Evolutionary conservation across 2,329 filamentous ascomycete species (phyloP).

Genomic region (Colletotrichum paranaense): DNA sequence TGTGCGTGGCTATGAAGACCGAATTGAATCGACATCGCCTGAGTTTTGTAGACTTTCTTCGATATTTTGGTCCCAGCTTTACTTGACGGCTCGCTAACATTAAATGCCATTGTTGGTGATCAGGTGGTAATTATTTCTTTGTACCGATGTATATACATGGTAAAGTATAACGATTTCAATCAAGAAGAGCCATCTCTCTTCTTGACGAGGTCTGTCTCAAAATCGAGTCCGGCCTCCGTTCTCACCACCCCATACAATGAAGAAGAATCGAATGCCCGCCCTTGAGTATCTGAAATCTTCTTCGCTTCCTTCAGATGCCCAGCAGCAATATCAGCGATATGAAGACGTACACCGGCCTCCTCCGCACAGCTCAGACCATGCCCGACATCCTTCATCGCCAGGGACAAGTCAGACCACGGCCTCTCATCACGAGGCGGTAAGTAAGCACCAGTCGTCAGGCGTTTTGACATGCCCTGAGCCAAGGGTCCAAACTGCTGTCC

Average conservation of each 20-base stretch:
- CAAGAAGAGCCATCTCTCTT: conserved; percentile 39
- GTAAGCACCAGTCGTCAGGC: conserved; percentile 52
- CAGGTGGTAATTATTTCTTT: neutral
- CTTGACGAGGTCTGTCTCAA: conserved; percentile 53
- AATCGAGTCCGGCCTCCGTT: conserved; percentile 53
- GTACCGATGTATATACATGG: neutral
- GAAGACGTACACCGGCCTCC: conserved; percentile 49
- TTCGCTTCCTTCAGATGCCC: conserved; percentile 56
- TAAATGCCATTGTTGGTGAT: neutral
- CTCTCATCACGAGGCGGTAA: conserved; percentile 46
- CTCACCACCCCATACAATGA: conserved; percentile 62
- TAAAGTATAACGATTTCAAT: neutral
- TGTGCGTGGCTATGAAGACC: conserved; percentile 1
- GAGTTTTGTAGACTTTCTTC: neutral
- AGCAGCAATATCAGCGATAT: conserved; percentile 55
- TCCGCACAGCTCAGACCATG: conserved; percentile 58
- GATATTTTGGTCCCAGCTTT: neutral
- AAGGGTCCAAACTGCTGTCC: conserved; percentile 52
- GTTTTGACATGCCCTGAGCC: conserved; percentile 49
- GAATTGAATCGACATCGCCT: conserved; percentile 20
- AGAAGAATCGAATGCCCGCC: conserved; percentile 58
- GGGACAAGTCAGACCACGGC: conserved; percentile 59
- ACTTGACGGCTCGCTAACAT: neutral
- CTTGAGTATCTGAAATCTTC: conserved; percentile 46
- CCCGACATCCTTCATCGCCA: conserved; percentile 64